Percentiles rank a stretch among this genome's conserved stretches.
Conservation (phyloP, 2,329 filamentous ascomycete genomes). For the Fusarium sp. region DNA sequence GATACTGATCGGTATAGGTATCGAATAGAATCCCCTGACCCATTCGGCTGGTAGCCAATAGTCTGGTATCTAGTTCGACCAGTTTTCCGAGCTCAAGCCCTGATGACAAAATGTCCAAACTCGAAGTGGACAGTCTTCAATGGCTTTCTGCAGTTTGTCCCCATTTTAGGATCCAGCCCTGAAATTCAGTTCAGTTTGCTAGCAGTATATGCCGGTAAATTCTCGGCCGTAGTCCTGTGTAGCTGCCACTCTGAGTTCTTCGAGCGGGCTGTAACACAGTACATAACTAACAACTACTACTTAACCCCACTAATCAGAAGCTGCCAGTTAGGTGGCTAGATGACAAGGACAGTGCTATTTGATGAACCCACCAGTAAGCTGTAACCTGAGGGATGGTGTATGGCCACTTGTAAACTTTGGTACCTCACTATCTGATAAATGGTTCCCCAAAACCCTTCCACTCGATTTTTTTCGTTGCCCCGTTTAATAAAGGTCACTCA, state of each 20-base stretch:
- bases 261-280: background rate
- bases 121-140: constrained; percentile 17
- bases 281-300: background rate
- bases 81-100: background rate
- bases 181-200: constrained; percentile 14
- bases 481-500: constrained; percentile 36
- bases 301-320: constrained; percentile 34
- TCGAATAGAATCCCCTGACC: constrained; percentile 27
- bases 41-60: constrained; percentile 31
- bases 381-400: constrained; percentile 13
- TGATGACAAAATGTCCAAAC: constrained; percentile 9
- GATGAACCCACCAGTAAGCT: constrained; percentile 1
- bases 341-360: constrained; percentile 29
- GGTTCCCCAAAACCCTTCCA: constrained; percentile 42
- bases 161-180: constrained; percentile 50
- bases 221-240: constrained; percentile 28
- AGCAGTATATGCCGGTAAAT: constrained; percentile 42
- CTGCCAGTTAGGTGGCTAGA: constrained; percentile 18
- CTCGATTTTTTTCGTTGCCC: constrained; percentile 46
- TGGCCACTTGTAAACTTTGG: constrained; percentile 11
- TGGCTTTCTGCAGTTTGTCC: constrained; percentile 19
- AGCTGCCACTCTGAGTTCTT: constrained; percentile 2
- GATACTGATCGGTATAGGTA: constrained; percentile 11
- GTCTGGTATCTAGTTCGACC: background rate
- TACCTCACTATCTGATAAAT: constrained; percentile 46